Conservation (phyloP, 2,329 filamentous ascomycete species). For the Byssochlamys sp. region DNA sequence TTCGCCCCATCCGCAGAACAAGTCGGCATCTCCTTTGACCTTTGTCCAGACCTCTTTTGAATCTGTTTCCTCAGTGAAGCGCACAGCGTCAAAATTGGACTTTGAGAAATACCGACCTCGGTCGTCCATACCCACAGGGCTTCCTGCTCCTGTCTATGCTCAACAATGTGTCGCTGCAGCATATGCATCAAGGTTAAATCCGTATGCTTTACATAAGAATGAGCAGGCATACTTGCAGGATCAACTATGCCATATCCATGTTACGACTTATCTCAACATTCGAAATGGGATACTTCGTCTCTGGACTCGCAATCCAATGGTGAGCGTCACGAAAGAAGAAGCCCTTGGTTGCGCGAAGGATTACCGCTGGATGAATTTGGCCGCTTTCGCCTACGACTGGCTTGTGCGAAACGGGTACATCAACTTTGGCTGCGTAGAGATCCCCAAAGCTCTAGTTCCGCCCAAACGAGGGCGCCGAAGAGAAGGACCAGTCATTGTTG, state of each 20-base stretch:
- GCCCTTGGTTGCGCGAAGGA: slow-evolving; percentile 85
- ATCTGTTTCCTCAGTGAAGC: slow-evolving; percentile 8
- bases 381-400: slow-evolving; percentile 86
- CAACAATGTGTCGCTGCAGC: slow-evolving; percentile 82
- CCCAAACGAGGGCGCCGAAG: slow-evolving; percentile 34
- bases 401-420: slow-evolving; percentile 83
- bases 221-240: slow-evolving; percentile 73
- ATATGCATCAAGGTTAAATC: slow-evolving; percentile 78
- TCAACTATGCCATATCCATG: slow-evolving; percentile 76
- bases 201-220: slow-evolving; percentile 73
- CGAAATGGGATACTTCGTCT: slow-evolving; percentile 84
- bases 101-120: slow-evolving; percentile 55
- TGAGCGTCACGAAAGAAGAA: slow-evolving; percentile 71
- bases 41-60: slow-evolving; percentile 10
- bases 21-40: slow-evolving; percentile 18
- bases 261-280: slow-evolving; percentile 92
- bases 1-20: slow-evolving; percentile 14
- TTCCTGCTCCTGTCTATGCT: slow-evolving; percentile 71
- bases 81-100: slow-evolving; percentile 19
- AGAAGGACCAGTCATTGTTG: slow-evolving; percentile 62
- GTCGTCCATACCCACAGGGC: slow-evolving; percentile 69
- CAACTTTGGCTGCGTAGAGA: slow-evolving; percentile 83
- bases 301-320: slow-evolving; percentile 78
- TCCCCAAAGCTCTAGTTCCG: slow-evolving; percentile 42
- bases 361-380: slow-evolving; percentile 76